Conservation (phyloP, 768 basidiomycete species). For the Lentinula boryana region DNA sequence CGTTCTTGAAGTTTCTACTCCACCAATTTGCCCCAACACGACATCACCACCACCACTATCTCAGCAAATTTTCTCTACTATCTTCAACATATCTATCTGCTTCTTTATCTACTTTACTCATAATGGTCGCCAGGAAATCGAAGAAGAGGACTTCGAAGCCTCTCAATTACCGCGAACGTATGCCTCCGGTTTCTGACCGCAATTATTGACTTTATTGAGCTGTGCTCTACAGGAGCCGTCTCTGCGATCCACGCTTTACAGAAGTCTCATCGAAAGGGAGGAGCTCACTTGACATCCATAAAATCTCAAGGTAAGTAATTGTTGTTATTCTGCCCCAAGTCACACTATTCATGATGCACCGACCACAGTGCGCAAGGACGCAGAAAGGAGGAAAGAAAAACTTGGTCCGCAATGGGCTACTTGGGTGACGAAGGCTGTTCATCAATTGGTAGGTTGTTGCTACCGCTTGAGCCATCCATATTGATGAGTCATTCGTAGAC, state of each 20-base stretch:
- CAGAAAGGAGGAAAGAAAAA: not conserved
- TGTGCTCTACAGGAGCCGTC: not conserved
- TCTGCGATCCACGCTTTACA: not conserved
- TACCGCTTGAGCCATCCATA: too few relatives aligned
- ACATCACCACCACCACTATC: not conserved
- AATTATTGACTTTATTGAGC: not conserved
- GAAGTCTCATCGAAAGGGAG: not conserved
- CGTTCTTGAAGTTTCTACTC: not conserved
- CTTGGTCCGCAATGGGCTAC: not conserved
- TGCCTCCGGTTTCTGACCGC: not conserved
- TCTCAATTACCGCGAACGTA: not conserved
- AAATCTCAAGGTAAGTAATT: not conserved
- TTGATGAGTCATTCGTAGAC: not conserved
- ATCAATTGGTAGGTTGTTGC: not conserved
- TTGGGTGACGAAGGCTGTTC: not conserved
- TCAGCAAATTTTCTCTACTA: not conserved
- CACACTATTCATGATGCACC: not conserved
- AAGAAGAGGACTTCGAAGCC: not conserved
- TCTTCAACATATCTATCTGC: not conserved
- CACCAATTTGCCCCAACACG: not conserved
- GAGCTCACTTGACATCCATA: not conserved
- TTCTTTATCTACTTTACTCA: not conserved
- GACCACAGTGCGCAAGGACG: not conserved
- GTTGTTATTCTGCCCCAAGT: not conserved
- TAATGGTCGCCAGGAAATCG: not conserved